Percentiles rank a stretch among this genome's conserved stretches.
Evolutionary conservation across 768 basidiomycete species (phyloP).

Genomic region (Suillus cothurnatus): DNA sequence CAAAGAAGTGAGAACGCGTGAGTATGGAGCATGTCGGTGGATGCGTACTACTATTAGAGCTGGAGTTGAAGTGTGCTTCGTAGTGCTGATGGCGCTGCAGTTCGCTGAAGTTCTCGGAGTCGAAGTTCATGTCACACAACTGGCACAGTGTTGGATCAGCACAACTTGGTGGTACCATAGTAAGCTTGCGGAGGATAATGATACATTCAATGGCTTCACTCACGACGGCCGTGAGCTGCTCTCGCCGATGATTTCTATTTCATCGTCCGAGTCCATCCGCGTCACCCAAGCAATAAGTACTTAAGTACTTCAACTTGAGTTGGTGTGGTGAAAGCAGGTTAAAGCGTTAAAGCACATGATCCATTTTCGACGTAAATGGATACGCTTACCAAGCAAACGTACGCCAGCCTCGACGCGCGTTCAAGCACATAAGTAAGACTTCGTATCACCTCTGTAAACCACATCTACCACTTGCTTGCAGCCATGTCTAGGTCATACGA

Average conservation of each 20-base stretch:
- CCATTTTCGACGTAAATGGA: background rate
- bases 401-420: slow-evolving; percentile 53
- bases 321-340: no score
- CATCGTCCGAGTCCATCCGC: slow-evolving; percentile 20
- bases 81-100: slow-evolving; percentile 56
- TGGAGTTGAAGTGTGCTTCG: slow-evolving; percentile 43
- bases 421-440: slow-evolving; percentile 19
- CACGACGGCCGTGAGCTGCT: slow-evolving; percentile 17
- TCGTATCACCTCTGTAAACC: slow-evolving; percentile 6
- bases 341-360: background rate
- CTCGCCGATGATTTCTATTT: slow-evolving; percentile 27
- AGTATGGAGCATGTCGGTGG: background rate
- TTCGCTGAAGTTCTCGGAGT: slow-evolving; percentile 41
- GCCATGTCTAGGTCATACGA: slow-evolving; percentile 94
- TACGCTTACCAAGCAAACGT: slow-evolving; percentile 28
- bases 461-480: slow-evolving; percentile 10
- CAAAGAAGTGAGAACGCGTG: slow-evolving; percentile 2
- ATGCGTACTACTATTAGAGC: slow-evolving; percentile 16
- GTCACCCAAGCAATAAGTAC: background rate
- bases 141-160: slow-evolving; percentile 42
- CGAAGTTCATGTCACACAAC: slow-evolving; percentile 50
- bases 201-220: background rate
- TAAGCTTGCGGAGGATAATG: slow-evolving; percentile 6
- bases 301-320: background rate
- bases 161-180: slow-evolving; percentile 14